Conservation (phyloP, 805 yeast species). For the Monosporozyma siamensis region DNA sequence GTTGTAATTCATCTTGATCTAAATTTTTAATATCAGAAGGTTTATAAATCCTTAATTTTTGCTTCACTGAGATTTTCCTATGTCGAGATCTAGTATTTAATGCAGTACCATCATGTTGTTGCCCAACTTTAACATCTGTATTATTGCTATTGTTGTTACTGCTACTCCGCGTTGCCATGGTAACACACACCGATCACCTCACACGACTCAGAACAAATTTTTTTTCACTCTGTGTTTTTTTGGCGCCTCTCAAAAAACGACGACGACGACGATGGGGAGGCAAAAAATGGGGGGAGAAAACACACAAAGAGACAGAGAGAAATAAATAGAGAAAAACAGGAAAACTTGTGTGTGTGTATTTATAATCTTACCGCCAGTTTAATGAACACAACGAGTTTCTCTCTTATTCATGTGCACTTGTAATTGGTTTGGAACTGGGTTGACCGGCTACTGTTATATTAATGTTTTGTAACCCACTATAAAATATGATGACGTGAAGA, state of each 20-base stretch:
- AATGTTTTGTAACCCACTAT: neutral
- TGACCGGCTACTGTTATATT: too few species aligned
- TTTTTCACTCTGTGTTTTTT: neutral
- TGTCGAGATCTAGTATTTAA: slow-evolving; percentile 79
- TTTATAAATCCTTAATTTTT: slow-evolving; percentile 64
- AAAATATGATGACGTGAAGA: neutral
- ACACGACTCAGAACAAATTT: neutral
- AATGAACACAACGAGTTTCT: neutral
- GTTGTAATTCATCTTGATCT: slow-evolving; percentile 48
- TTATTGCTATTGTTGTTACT: neutral
- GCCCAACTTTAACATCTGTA: neutral
- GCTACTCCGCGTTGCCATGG: slow-evolving; percentile 2
- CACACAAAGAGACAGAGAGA: too few species aligned
- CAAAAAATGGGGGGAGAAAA: too few species aligned
- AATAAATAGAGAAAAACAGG: neutral
- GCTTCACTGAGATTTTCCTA: slow-evolving; percentile 88
- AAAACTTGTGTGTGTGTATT: too few species aligned
- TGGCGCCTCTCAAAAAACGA: too few species aligned
- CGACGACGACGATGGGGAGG: too few species aligned
- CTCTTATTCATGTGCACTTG: neutral
- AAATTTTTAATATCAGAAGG: slow-evolving; percentile 74
- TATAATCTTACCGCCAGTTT: neutral
- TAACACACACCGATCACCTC: neutral
- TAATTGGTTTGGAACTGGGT: neutral
- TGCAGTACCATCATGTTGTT: slow-evolving; percentile 13